A percentile compares a stretch with the other conserved stretches of the same genome.
Evolutionary conservation across 148 eudicot genomes (phyloP).

Genomic region (Linanthus parryae): DNA sequence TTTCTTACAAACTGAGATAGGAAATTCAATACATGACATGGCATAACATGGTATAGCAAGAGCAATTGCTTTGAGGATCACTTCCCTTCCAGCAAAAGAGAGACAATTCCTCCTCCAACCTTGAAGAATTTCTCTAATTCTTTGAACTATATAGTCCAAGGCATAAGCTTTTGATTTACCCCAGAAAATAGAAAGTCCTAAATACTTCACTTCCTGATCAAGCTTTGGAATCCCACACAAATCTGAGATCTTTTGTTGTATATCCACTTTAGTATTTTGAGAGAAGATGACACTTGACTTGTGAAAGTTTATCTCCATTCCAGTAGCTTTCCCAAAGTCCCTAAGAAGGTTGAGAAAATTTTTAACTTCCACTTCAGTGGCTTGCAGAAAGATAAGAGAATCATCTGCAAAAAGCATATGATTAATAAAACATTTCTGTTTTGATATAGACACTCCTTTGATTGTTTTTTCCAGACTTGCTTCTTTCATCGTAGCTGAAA

Average conservation of each 20-base stretch:
- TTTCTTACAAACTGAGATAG: neutral
- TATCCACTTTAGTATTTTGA: too few species aligned
- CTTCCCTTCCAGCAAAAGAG: neutral
- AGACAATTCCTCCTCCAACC: neutral
- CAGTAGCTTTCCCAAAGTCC: neutral
- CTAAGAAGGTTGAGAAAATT: neutral
- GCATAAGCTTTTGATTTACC: neutral
- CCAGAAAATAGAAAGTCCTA: neutral
- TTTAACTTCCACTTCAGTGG: neutral
- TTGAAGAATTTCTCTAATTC: neutral
- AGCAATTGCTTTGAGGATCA: neutral
- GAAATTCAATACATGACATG: neutral
- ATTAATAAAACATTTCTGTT: too few species aligned
- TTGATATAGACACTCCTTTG: neutral
- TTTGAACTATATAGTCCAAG: too few species aligned
- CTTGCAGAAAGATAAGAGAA: neutral
- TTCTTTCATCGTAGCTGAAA: too few species aligned
- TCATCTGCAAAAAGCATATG: neutral
- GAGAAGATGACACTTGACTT: too few species aligned
- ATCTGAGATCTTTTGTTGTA: too few species aligned
- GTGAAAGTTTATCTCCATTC: neutral
- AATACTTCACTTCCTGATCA: neutral
- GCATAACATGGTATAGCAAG: neutral
- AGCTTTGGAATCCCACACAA: neutral
- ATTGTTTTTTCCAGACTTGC: neutral